Conservation (phyloP, 2,329 filamentous ascomycete genomes). For the Trichocomaceae sp. region DNA sequence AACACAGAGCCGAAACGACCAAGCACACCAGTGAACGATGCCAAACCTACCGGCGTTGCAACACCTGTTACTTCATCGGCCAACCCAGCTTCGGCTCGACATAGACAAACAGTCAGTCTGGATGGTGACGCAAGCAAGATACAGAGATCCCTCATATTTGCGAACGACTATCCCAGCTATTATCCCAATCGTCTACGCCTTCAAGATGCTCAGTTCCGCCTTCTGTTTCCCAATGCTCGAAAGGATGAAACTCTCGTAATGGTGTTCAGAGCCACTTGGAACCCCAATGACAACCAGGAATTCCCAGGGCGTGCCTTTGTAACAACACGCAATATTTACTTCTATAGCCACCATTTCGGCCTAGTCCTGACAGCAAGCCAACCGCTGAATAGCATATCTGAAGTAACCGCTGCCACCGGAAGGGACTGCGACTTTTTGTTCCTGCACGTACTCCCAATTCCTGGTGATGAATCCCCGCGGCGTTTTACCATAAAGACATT, state of each 20-base stretch:
- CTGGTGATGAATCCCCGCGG: conserved; percentile 57
- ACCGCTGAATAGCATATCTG: conserved; percentile 67
- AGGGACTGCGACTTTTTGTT: conserved; percentile 91
- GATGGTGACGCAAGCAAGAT: conserved; percentile 39
- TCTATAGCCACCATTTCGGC: conserved; percentile 92
- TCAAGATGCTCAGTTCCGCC: conserved; percentile 87
- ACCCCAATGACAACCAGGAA: conserved; percentile 64
- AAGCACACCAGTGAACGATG: conserved; percentile 22
- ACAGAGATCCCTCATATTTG: conserved; percentile 27
- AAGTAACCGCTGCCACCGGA: conserved; percentile 84
- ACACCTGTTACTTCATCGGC: conserved; percentile 21
- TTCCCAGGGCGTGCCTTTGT: conserved; percentile 84
- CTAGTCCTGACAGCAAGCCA: conserved; percentile 78
- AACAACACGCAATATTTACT: conserved; percentile 81
- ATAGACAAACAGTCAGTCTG: conserved; percentile 53
- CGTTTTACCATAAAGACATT: conserved; percentile 88
- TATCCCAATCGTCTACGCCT: conserved; percentile 78
- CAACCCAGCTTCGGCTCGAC: conserved; percentile 28
- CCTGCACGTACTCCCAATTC: conserved; percentile 64
- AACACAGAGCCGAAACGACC: conserved; percentile 15
- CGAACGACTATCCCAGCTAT: conserved; percentile 58
- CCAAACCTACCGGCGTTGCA: conserved; percentile 18
- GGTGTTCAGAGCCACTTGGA: conserved; percentile 91
- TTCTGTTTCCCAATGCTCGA: conserved; percentile 77
- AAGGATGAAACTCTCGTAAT: conserved; percentile 76